A percentile compares a stretch with the other conserved stretches of the same genome.
Conservation (phyloP, 257 asterid genomes). For the Lithospermum erythrorhizon region DNA sequence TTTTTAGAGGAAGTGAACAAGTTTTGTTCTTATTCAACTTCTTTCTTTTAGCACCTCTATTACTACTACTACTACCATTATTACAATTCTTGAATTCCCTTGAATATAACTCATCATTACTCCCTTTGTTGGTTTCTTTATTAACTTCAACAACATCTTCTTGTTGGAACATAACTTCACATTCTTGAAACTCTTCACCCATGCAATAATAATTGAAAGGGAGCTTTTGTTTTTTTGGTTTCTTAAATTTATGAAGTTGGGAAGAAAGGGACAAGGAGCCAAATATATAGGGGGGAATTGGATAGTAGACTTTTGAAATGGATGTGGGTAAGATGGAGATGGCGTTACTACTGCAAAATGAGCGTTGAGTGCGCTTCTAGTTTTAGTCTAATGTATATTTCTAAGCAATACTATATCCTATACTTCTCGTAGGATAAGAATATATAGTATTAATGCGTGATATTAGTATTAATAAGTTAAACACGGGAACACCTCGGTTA, state of each 20-base stretch:
- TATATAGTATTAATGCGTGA: too few species aligned
- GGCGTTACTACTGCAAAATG: conserved; percentile 31
- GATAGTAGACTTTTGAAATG: conserved; percentile 19
- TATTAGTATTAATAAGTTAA: too few species aligned
- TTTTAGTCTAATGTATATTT: conserved; percentile 1
- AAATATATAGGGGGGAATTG: conserved; percentile 31
- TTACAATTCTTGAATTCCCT: conserved; percentile 10
- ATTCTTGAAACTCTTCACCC: conserved; percentile 71
- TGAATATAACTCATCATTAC: conserved; percentile 2
- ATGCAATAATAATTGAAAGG: conserved; percentile 15
- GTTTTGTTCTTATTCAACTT: neutral
- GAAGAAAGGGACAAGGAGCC: conserved; percentile 13
- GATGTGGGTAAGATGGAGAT: conserved; percentile 5
- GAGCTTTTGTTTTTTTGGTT: neutral
- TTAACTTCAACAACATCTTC: conserved; percentile 6
- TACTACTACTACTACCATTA: conserved; percentile 19
- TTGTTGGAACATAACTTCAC: conserved; percentile 41
- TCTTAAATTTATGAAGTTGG: conserved; percentile 1
- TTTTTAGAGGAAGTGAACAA: conserved; percentile 34
- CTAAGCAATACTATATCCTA: too few species aligned
- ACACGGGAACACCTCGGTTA: too few species aligned
- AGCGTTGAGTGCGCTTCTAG: conserved; percentile 33
- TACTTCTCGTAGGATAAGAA: too few species aligned
- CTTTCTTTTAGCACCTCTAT: conserved; percentile 17
- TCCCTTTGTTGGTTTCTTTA: conserved; percentile 6